Percentiles rank a stretch among this genome's conserved stretches.
Evolutionary conservation across 192 early-diverging fungal species (phyloP).

Genomic region (Linnemannia zychae): DNA sequence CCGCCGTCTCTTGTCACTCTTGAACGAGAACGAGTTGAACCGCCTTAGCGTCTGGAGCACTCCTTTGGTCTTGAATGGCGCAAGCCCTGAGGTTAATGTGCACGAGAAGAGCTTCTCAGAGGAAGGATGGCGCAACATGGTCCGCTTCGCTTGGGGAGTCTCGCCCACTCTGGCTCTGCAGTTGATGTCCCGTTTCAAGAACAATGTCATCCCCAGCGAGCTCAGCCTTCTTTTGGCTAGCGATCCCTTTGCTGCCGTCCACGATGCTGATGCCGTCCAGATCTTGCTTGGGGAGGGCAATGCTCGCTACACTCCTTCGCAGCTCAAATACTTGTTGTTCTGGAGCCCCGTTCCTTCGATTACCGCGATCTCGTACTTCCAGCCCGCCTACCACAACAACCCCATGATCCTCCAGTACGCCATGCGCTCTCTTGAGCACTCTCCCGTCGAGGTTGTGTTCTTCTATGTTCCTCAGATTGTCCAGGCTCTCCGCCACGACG

Average conservation of each 20-base stretch:
- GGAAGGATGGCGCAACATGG: conserved; percentile 81
- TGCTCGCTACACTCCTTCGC: conserved; percentile 32
- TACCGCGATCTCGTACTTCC: conserved; percentile 85
- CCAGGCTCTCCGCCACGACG: conserved; percentile 92
- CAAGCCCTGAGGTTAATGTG: conserved; percentile 31
- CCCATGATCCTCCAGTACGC: conserved; percentile 97
- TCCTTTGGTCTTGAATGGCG: conserved; percentile 61
- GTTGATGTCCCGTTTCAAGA: conserved; percentile 80
- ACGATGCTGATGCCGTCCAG: conserved; percentile 79
- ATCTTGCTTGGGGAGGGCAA: conserved; percentile 77
- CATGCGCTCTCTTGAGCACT: conserved; percentile 90
- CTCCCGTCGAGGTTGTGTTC: conserved; percentile 95
- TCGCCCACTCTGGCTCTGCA: conserved; percentile 88
- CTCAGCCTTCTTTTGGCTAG: conserved; percentile 73
- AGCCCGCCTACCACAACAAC: conserved; percentile 76
- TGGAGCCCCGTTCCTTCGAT: conserved; percentile 94
- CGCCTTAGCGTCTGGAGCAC: conserved; percentile 88
- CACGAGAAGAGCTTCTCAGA: conserved; percentile 60
- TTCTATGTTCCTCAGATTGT: conserved; percentile 99
- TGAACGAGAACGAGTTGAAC: conserved; percentile 91
- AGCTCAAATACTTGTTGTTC: conserved; percentile 80
- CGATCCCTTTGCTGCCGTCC: conserved; percentile 75
- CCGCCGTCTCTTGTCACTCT: conserved; percentile 80
- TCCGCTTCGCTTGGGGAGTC: conserved; percentile 87
- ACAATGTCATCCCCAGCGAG: conserved; percentile 74